A percentile compares a stretch with the other conserved stretches of the same genome.
phyloP scores from a whole-genome alignment of 2,329 filamentous ascomycete genomes.

The Botryotinia globosa region DNA sequence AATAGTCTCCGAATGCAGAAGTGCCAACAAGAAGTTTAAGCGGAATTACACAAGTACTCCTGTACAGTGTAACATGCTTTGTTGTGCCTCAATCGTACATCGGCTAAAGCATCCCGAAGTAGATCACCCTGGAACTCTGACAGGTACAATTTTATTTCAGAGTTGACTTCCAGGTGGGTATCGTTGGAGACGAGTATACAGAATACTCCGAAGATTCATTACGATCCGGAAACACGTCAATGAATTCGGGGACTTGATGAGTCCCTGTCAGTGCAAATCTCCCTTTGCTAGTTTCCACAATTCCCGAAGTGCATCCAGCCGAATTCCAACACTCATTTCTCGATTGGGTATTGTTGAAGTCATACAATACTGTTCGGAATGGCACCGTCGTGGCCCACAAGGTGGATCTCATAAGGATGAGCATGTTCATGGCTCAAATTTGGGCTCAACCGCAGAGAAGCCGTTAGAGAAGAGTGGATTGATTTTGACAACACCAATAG shows the following conservation, averaged over 20 bases:
- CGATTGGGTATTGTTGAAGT: neutral
- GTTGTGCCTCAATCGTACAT: neutral
- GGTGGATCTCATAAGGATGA: neutral
- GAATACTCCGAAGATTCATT: neutral
- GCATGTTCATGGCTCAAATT: constrained; percentile 5
- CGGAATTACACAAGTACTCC: neutral
- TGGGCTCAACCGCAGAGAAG: neutral
- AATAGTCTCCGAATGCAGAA: neutral
- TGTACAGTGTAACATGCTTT: neutral
- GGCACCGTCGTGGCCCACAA: neutral
- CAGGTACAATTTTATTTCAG: constrained; percentile 5
- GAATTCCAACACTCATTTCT: neutral
- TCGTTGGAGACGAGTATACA: constrained; percentile 1
- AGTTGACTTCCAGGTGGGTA: neutral
- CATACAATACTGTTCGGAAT: neutral
- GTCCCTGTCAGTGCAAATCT: neutral
- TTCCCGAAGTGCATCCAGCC: neutral
- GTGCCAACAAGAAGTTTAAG: neutral
- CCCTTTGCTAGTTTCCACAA: neutral
- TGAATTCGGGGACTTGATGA: neutral
- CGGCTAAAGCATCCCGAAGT: neutral
- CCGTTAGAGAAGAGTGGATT: neutral
- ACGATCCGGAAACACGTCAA: neutral
- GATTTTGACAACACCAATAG: constrained; percentile 4
- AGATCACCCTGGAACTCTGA: neutral